Conservation (phyloP, 1,284 basidiomycete species). For the Moesziomyces globuligerus region DNA sequence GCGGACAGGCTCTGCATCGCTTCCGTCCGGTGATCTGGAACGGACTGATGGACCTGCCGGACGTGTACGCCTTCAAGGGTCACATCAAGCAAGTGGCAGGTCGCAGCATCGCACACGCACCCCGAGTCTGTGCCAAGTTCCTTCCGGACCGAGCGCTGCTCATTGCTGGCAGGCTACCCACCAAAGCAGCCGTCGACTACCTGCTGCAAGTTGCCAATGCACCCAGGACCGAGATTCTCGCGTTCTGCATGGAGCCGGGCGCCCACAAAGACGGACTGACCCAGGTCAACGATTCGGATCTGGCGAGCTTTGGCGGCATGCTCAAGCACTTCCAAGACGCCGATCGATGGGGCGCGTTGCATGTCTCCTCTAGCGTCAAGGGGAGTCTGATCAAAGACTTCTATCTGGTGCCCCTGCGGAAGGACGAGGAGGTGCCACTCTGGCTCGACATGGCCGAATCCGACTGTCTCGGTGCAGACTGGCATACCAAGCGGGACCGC, state of each 20-base stretch:
- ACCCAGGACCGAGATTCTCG: conserved; percentile 55
- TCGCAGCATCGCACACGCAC: conserved; percentile 17
- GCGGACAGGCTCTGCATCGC: conserved; percentile 23
- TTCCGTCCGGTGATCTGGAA: conserved; percentile 54
- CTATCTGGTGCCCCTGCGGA: conserved; percentile 58
- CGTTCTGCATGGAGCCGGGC: conserved; percentile 52
- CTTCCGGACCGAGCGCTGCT: conserved; percentile 47
- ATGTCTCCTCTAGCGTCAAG: conserved; percentile 45
- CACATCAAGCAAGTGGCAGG: conserved; percentile 59
- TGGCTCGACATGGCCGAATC: conserved; percentile 58
- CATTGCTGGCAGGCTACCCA: conserved; percentile 63
- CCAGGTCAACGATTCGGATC: conserved; percentile 16
- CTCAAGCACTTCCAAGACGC: conserved; percentile 36
- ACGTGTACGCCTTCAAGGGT: conserved; percentile 58
- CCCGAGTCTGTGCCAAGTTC: conserved; percentile 43
- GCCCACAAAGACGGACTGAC: conserved; percentile 17
- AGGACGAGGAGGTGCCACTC: conserved; percentile 53
- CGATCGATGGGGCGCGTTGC: conserved; percentile 61
- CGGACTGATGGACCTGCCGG: conserved; percentile 65
- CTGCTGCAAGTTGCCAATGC: conserved; percentile 58
- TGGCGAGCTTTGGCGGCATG: conserved; percentile 29
- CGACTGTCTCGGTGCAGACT: conserved; percentile 39
- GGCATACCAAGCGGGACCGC: conserved; percentile 33
- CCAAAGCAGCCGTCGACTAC: conserved; percentile 57
- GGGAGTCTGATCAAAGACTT: conserved; percentile 63